Evolutionary conservation across 345 rosid species (phyloP).

Genomic region (Ricinus communis): DNA sequence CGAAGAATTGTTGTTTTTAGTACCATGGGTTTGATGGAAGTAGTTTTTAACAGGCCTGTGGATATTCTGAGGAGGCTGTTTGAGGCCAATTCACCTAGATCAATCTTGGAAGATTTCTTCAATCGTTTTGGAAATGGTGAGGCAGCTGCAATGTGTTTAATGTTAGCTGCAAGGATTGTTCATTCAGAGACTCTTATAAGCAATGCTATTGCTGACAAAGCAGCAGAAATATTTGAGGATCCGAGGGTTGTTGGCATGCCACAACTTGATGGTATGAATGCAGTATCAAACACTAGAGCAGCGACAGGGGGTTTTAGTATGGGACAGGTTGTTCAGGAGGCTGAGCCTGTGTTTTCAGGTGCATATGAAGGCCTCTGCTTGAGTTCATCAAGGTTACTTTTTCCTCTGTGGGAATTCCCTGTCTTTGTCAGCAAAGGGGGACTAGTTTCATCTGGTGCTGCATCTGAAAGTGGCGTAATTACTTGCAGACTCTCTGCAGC

Average conservation of each 20-base stretch:
- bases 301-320: slow-evolving; percentile 92
- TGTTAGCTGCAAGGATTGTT: slow-evolving; percentile 88
- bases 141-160: slow-evolving; percentile 98
- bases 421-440: slow-evolving; percentile 62
- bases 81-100: slow-evolving; percentile 78
- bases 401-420: slow-evolving; percentile 94
- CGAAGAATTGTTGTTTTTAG: slow-evolving; percentile 81
- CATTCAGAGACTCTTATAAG: slow-evolving; percentile 72
- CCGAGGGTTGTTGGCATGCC: slow-evolving; percentile 97
- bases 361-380: slow-evolving; percentile 94
- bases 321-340: slow-evolving; percentile 99
- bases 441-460: slow-evolving; percentile 39
- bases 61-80: slow-evolving; percentile 87
- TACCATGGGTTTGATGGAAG: slow-evolving; percentile 98
- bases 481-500: slow-evolving; percentile 74
- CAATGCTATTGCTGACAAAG: slow-evolving; percentile 77
- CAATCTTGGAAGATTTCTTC: slow-evolving; percentile 86
- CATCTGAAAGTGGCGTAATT: slow-evolving; percentile 54
- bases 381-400: slow-evolving; percentile 85
- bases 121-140: slow-evolving; percentile 95
- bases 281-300: slow-evolving; percentile 74
- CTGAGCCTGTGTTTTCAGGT: slow-evolving; percentile 92
- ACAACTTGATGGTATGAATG: slow-evolving; percentile 81
- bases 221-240: slow-evolving; percentile 96
- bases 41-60: slow-evolving; percentile 91